Evolutionary conservation across 768 basidiomycete genomes (phyloP), one percentile per base, ranked within the genome.

Genomic region (Agaricus sinodeliciosus): DNA sequence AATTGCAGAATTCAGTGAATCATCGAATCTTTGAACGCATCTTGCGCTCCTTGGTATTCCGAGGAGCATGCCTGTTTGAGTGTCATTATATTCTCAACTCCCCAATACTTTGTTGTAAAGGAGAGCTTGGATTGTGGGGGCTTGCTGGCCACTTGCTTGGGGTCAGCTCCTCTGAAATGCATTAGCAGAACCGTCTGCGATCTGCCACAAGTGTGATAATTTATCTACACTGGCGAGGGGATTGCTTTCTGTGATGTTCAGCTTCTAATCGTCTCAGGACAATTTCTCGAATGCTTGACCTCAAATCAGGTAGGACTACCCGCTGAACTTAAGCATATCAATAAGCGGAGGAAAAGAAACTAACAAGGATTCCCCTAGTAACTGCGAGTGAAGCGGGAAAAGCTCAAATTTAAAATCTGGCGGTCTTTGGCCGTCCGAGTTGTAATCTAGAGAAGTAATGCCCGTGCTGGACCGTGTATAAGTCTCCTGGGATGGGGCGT

Each of bases 341-440:
- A 84, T 85, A 84, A 87, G 84, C 79, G 79, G 83, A 85, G 84
- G 84, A 85, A 85, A 87, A 87, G 85, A 85, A 87, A 87, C 82
- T 84, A 86, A 86, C 84, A 79, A 84, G 84, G 84, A 85, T 85
- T 86, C 81, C 84, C 82, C 77, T 82, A 85, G 84, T 85, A 85
- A 82, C 84, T 81, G 84, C 81, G 80, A 85, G 84, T 83, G 84
- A 85, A 86, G 80, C 72, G 80, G 84, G 82, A 86, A 79, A 71
- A 84, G 81, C 83, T 84, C 84, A 84, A 85, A 82, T 84, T 84
- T 84, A 72, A 76, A 84, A 84, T 84, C 83, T 84, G 83, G 76
- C 73, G 63, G 75, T 71, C 73, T 69, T 69, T 67, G 72, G 72
- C 68, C 59, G 74, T 78, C 78, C 79, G 80, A 82, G 78, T 82